A percentile compares a stretch with the other conserved stretches of the same genome.
phyloP scores from a whole-genome alignment of 2,329 filamentous ascomycete genomes.

The Dothistroma septosporum region DNA sequence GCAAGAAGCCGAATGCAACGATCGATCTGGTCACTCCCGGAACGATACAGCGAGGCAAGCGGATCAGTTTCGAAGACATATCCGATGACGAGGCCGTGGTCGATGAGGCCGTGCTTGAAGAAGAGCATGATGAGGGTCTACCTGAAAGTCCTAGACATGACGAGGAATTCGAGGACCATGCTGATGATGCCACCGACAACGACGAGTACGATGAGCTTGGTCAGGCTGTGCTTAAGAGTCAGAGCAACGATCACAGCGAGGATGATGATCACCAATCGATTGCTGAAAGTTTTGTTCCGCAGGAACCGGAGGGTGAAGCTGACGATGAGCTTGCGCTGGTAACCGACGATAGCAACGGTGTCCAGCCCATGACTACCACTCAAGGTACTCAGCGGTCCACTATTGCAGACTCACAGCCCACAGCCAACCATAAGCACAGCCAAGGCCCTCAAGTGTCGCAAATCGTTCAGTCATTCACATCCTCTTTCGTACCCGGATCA shows the following conservation, averaged over 20 bases:
- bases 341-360: constrained; percentile 2
- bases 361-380: background rate
- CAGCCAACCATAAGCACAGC: background rate
- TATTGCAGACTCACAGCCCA: constrained; percentile 46
- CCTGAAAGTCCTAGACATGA: constrained; percentile 10
- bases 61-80: constrained; percentile 7
- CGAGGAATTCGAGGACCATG: constrained; percentile 14
- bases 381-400: constrained; percentile 36
- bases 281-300: constrained; percentile 10
- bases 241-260: constrained; percentile 23
- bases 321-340: constrained; percentile 6
- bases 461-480: constrained; percentile 33
- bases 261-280: constrained; percentile 17
- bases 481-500: constrained; percentile 35
- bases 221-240: constrained; percentile 34
- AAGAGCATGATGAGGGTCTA: constrained; percentile 19
- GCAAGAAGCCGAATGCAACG: constrained; percentile 16
- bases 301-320: constrained; percentile 3
- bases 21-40: constrained; percentile 35
- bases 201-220: constrained; percentile 39
- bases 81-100: constrained; percentile 13
- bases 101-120: constrained; percentile 13
- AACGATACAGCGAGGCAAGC: constrained; percentile 8
- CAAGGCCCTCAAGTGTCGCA: constrained; percentile 13
- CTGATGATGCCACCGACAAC: constrained; percentile 19